Evolutionary conservation across 805 yeast genomes (phyloP).

Genomic region (Huiozyma sinensis): DNA sequence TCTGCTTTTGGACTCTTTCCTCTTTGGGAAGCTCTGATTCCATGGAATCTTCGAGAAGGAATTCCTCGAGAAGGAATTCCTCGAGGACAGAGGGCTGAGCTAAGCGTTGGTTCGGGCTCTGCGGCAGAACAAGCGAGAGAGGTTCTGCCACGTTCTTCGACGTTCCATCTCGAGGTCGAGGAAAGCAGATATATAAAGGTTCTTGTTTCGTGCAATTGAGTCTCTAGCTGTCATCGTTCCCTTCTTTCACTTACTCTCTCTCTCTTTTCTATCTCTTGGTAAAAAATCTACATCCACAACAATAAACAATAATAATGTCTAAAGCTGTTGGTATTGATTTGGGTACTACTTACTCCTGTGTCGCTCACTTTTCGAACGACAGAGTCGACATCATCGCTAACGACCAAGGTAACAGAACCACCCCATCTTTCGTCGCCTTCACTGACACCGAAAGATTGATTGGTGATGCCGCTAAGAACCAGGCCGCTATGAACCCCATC

Average conservation of each 20-base stretch:
- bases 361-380: constrained; percentile 76
- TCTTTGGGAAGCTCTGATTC: too few species aligned
- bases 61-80: too few species aligned
- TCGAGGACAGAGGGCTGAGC: too few species aligned
- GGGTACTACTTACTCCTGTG: constrained; percentile 97
- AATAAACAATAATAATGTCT: constrained; percentile 17
- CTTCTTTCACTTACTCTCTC: neutral
- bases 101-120: too few species aligned
- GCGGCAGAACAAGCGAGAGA: too few species aligned
- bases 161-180: too few species aligned
- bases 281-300: neutral
- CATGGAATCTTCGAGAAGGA: too few species aligned
- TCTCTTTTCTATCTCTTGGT: neutral
- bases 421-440: constrained; percentile 95
- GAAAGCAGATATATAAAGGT: too few species aligned
- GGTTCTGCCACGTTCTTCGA: too few species aligned
- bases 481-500: constrained; percentile 91
- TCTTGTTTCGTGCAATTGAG: too few species aligned
- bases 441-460: constrained; percentile 63
- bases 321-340: constrained; percentile 68
- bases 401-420: constrained; percentile 97
- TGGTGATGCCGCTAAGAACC: constrained; percentile 73
- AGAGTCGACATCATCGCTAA: constrained; percentile 93
- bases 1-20: too few species aligned
- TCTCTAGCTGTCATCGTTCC: too few species aligned